Conservation (phyloP, 257 asterid species). For the Nicotiana sylvestris region DNA sequence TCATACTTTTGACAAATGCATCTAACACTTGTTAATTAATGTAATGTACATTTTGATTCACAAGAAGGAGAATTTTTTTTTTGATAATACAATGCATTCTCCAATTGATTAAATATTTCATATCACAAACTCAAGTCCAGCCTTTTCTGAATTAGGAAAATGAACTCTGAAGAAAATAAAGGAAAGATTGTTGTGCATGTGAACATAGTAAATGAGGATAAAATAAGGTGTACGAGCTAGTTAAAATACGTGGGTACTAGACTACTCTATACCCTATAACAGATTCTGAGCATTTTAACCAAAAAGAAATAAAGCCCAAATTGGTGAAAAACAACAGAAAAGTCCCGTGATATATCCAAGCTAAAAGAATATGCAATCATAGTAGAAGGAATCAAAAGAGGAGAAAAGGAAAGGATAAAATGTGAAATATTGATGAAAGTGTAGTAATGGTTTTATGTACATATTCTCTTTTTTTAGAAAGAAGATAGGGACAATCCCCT, state of each 20-base stretch:
- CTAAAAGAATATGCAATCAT: not conserved
- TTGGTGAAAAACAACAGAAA: not conserved
- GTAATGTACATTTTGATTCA: not conserved
- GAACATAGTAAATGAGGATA: not conserved
- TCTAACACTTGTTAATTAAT: not conserved
- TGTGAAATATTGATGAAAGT: not conserved
- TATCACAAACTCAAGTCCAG: no score
- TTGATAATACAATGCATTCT: not conserved
- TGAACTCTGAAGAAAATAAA: not conserved
- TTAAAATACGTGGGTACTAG: not conserved
- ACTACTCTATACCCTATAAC: not conserved
- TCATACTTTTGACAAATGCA: not conserved
- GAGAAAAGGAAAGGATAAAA: not conserved
- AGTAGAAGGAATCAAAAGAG: not conserved
- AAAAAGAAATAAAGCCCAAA: not conserved
- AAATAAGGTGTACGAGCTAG: not conserved
- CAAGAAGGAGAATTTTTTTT: not conserved
- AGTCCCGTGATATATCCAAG: not conserved
- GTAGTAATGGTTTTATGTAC: not conserved
- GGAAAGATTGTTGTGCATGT: not conserved
- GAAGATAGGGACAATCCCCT: constrained; percentile 6
- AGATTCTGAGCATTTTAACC: not conserved
- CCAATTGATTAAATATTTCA: not conserved
- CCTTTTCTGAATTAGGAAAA: not conserved
- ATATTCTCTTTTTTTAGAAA: not conserved